Percentiles rank a stretch among this genome's conserved stretches.
These are phyloP conservation scores for Hanseniaspora valbyensis DNA, from an alignment of 805 yeast genomes.

Conservation along the genomic window DNA sequence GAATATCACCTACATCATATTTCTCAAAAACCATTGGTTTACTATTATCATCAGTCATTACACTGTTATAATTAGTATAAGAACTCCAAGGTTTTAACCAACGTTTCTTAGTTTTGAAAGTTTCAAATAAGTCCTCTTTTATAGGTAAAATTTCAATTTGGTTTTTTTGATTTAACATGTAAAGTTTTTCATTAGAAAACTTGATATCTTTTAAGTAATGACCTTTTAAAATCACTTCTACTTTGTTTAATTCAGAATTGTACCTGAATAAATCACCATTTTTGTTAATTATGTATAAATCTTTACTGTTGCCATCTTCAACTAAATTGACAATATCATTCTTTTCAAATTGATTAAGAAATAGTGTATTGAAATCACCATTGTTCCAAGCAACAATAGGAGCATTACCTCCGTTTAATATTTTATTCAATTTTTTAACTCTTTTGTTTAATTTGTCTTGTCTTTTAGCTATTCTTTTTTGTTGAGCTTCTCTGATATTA, in stretches of 20 bases:
- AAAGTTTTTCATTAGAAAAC: constrained; percentile 45
- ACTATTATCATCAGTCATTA: constrained; percentile 15
- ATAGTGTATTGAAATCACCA: not conserved
- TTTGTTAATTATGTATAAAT: constrained; percentile 43
- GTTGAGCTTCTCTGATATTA: constrained; percentile 19
- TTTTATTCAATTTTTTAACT: constrained; percentile 7
- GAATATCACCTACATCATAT: constrained; percentile 52
- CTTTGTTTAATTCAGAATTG: constrained; percentile 33
- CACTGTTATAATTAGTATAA: constrained; percentile 20
- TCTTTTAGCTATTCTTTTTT: constrained; percentile 20
- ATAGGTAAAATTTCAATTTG: constrained; percentile 27
- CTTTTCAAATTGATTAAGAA: constrained; percentile 33
- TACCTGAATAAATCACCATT: constrained; percentile 69
- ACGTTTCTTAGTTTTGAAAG: constrained; percentile 18
- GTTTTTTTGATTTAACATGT: constrained; percentile 33
- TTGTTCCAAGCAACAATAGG: constrained; percentile 20
- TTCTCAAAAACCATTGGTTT: constrained; percentile 32
- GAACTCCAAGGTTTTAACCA: constrained; percentile 23
- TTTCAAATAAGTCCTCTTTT: constrained; percentile 9
- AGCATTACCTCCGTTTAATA: not conserved
- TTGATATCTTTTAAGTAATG: constrained; percentile 36
- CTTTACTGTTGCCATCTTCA: constrained; percentile 26
- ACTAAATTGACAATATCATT: constrained; percentile 43
- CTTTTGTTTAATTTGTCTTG: constrained; percentile 20
- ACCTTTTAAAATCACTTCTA: constrained; percentile 36